Base-by-base conservation (phyloP, 2,329 filamentous ascomycete genomes). In the Xylaria sp. region DNA sequence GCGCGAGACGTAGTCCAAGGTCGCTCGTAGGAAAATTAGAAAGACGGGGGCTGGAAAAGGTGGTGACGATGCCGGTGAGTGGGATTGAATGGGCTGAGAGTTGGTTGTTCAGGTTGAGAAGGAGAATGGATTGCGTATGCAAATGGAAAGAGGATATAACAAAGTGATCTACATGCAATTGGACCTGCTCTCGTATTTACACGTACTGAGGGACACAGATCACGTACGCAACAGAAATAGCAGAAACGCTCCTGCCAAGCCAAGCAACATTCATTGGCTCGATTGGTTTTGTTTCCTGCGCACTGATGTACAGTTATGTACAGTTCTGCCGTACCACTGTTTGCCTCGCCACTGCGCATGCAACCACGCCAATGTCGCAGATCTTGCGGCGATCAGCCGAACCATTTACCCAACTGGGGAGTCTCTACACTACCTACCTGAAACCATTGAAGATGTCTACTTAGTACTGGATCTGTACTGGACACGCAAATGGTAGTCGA, bases 281-380 rank as follows among this genome's bases (percentile, higher is more conserved):
- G n/a, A n/a, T n/a, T n/a, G n/a, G 30, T 4, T 32, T 32, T 32
- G 30, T 20, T 45, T 45, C 41, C 41, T 45, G 43, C 43, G 43
- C 43, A 20, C 5, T 25, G 25, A 32, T 46, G 48, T 52, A 39
- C 48, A 39, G 34, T 34, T n/a, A n/a, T n/a, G n/a, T n/a, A n/a
- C n/a, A n/a, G n/a, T n/a, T n/a, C 30, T 41, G 39, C 41, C n/a
- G 41, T 59, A 34, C 28, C 57, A 52, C 46, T 50, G 50, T 36
- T 56, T 46, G 28, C 60, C 25, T 59, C 10, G 58, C 66, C 56
- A 48, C 34, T 53, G 61, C 62, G 61, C 62, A 69, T 63, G 63
- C 63, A 70, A 70, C 65, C 63, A 67, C 50, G 67, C 63, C 46
- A 65, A 65, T 70, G 72, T 71, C 71, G 72, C 74, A 74, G 74